Evolutionary conservation across 179 eudicot species (phyloP), one percentile per base, ranked within the genome.

Genomic region (Beta macrorhiza): DNA sequence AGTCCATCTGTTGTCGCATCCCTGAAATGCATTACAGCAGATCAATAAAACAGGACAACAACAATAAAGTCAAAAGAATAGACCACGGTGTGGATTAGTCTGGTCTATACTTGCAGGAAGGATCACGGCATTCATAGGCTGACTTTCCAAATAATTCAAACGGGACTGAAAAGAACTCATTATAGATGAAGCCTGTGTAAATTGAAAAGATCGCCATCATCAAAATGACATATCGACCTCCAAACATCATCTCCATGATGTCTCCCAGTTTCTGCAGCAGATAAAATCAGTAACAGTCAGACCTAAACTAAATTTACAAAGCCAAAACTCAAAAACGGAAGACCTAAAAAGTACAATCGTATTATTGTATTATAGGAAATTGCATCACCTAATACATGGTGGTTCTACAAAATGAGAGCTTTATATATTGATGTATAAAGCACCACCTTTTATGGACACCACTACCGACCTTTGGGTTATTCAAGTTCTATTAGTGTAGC

Each of bases 201-300:
- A 93, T 93, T 72, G 98, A 93, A 83, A 93, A 93, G 79, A 93
- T 81, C n/a, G 98, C 87, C 98, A 93, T 93, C 97, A 93, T 84
- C 89, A 92, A 69, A 68, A 93, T 93, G 77, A 92, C 87, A 84
- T 92, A 93, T 57, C 98, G 94, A 67, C 93, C 93, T 72, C 97
- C 94, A 86, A 92, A 92, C 67, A 92, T 75, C 97, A 92, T 91
- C 82, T 90, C 94, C 93, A 88, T 86, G 83, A 92, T 92, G 85
- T 92, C 97, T 44, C 94, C 94, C 83, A 92, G 92, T 80, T 92
- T 92, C 97, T 92, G 93, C 82, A 77, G 71, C 61, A 44, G 69
- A 76, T 57, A 75, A 62, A 81, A 32, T 17, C 5, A 78, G 71
- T 12, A 15, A 53, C 53, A 7, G 13, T 67, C 25, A 58, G 56